phyloP scores from a whole-genome alignment of 2,329 filamentous ascomycete species.

The Ceratocystis cubensis region DNA sequence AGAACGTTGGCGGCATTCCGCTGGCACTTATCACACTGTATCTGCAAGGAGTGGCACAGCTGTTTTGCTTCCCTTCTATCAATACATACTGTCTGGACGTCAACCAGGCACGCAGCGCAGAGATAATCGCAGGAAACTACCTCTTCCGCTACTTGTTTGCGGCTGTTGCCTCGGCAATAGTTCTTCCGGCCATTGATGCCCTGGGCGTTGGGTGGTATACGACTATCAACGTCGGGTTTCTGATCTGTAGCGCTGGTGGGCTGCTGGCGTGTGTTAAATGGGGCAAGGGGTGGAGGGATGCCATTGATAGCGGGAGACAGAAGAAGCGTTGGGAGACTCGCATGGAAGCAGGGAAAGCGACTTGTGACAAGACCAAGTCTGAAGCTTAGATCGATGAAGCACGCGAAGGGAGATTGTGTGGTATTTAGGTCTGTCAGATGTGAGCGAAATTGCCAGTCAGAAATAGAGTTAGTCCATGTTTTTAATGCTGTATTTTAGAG shows the following conservation, averaged over 20 bases:
- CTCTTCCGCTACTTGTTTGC: conserved; percentile 65
- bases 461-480: too few species aligned
- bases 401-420: not conserved
- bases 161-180: conserved; percentile 55
- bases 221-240: conserved; percentile 42
- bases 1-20: conserved; percentile 39
- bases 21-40: conserved; percentile 63
- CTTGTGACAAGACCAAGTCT: not conserved
- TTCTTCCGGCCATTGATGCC: conserved; percentile 58
- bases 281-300: conserved; percentile 32
- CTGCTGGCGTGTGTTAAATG: conserved; percentile 29
- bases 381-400: not conserved
- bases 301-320: conserved; percentile 24
- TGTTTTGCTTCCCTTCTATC: conserved; percentile 62
- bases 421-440: too few species aligned
- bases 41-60: conserved; percentile 57
- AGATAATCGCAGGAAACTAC: conserved; percentile 72
- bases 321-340: conserved; percentile 11
- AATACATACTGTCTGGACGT: conserved; percentile 78
- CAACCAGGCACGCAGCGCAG: conserved; percentile 56
- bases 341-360: conserved; percentile 8
- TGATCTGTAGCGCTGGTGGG: conserved; percentile 25
- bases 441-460: too few species aligned
- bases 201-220: conserved; percentile 75
- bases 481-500: too few species aligned